phyloP scores from a whole-genome alignment of 1,139 yeast genomes.

The Trichomonascaceae sp. region DNA sequence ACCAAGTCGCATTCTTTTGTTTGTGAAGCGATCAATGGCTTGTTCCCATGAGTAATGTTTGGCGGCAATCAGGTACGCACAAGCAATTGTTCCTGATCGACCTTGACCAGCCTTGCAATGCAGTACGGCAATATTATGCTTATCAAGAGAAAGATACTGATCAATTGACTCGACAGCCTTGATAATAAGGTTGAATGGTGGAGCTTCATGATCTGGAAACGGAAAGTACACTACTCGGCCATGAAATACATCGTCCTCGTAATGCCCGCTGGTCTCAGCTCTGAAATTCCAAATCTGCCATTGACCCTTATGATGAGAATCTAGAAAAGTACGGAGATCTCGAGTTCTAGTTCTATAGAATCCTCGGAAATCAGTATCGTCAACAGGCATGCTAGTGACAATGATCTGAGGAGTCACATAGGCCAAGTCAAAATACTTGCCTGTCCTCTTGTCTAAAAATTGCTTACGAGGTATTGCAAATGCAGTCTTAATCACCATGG shows the following conservation, averaged over 20 bases:
- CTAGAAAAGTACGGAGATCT: conserved; percentile 48
- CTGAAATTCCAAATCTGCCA: conserved; percentile 78
- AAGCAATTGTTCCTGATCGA: conserved; percentile 70
- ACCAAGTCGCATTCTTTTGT: conserved; percentile 50
- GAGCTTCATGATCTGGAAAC: conserved; percentile 75
- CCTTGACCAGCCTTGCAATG: conserved; percentile 96
- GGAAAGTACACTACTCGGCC: conserved; percentile 42
- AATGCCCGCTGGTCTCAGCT: conserved; percentile 50
- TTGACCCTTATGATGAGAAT: conserved; percentile 42
- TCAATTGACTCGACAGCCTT: conserved; percentile 43
- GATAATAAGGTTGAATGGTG: conserved; percentile 51
- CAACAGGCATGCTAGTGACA: conserved; percentile 71
- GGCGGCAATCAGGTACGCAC: conserved; percentile 61
- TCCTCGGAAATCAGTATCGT: conserved; percentile 32
- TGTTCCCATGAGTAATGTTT: conserved; percentile 35
- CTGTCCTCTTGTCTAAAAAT: conserved; percentile 15
- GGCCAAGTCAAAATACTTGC: conserved; percentile 47
- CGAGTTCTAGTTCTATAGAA: conserved; percentile 51
- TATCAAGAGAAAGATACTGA: conserved; percentile 34
- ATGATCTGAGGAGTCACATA: conserved; percentile 56
- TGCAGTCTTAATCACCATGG: conserved; percentile 14
- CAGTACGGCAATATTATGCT: conserved; percentile 53
- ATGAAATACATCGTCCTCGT: conserved; percentile 33
- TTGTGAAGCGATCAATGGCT: conserved; percentile 50
- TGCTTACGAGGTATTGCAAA: conserved; percentile 25